These are phyloP conservation scores for Pseudognaphalium luteoalbum DNA, from an alignment of 129 eudicot genomes.

Conservation along the genomic window DNA sequence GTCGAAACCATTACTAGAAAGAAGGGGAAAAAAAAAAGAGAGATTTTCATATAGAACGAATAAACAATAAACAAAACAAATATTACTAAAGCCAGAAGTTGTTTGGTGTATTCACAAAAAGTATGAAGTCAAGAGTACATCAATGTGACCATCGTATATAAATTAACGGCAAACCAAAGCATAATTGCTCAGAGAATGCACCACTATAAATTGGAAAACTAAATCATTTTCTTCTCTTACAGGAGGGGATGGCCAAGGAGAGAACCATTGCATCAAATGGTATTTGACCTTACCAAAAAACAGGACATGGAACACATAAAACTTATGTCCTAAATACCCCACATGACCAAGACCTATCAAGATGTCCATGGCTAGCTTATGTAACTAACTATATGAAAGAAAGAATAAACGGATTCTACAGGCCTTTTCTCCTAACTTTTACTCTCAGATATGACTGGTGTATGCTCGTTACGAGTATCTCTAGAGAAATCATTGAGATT, in stretches of 20 bases:
- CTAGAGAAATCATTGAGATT: conserved; percentile 16
- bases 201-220: background rate
- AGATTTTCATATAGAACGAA: background rate
- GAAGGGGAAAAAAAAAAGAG: too few species aligned
- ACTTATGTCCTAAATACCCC: conserved; percentile 13
- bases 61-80: background rate
- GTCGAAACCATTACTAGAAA: background rate
- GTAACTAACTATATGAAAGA: conserved; percentile 13
- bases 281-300: conserved; percentile 24
- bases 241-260: conserved; percentile 16
- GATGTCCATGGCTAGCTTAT: conserved; percentile 20
- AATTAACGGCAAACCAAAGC: conserved; percentile 6
- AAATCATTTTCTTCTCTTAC: background rate
- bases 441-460: conserved; percentile 33
- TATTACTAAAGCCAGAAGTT: background rate
- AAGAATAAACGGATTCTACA: conserved; percentile 1
- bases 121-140: background rate
- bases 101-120: background rate
- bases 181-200: background rate
- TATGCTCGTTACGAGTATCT: conserved; percentile 27
- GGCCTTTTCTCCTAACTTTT: conserved; percentile 41
- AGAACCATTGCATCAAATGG: conserved; percentile 19
- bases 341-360: conserved; percentile 20
- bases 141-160: background rate
- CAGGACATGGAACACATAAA: conserved; percentile 13